Conservation (phyloP, 768 basidiomycete species). For the Plicaturopsis crispa region DNA sequence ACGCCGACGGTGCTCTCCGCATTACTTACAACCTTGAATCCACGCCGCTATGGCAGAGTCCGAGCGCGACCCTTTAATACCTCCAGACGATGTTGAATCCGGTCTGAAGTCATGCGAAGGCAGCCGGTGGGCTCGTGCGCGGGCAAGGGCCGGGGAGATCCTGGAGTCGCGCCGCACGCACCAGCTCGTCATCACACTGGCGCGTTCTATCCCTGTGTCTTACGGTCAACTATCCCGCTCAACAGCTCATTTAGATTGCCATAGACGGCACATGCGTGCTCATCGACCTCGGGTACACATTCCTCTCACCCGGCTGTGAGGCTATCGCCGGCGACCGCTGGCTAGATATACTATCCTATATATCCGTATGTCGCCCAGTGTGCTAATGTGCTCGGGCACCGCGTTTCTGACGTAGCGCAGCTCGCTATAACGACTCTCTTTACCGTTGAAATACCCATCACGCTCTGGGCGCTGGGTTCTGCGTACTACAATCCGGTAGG, state of each 20-base stretch:
- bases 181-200: constrained; percentile 49
- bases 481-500: constrained; percentile 56
- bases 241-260: constrained; percentile 32
- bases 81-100: background rate
- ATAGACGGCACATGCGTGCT: constrained; percentile 69
- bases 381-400: background rate
- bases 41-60: too few relatives aligned
- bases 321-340: constrained; percentile 33
- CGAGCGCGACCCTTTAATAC: background rate
- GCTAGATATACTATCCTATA: constrained; percentile 52
- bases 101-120: background rate
- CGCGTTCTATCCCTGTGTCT: constrained; percentile 25
- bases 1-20: too few relatives aligned
- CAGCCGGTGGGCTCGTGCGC: background rate
- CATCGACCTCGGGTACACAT: constrained; percentile 59
- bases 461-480: constrained; percentile 60
- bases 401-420: background rate
- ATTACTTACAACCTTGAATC: too few relatives aligned
- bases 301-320: constrained; percentile 49
- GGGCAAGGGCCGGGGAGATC: constrained; percentile 29
- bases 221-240: constrained; percentile 13
- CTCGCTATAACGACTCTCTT: constrained; percentile 52
- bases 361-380: constrained; percentile 36
- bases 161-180: constrained; percentile 52
- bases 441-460: constrained; percentile 68